Evolutionary conservation across 768 basidiomycete species (phyloP).

Genomic region (Boletus subcaerulescens): DNA sequence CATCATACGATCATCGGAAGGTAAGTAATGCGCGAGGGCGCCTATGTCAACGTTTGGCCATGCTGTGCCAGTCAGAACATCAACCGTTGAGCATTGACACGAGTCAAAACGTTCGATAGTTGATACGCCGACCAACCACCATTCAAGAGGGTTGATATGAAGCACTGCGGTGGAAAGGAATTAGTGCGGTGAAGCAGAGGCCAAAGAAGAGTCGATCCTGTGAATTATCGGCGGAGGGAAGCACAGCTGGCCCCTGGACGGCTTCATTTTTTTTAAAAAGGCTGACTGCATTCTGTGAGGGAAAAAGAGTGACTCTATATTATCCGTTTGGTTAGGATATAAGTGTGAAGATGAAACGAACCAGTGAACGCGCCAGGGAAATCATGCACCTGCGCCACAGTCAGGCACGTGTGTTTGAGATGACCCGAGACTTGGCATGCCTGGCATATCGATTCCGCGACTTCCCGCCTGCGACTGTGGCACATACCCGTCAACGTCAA

Average conservation of each 20-base stretch:
- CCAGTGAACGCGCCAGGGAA: neutral
- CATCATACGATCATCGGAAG: constrained; percentile 7
- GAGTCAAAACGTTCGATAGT: neutral
- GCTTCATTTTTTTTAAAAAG: constrained; percentile 8
- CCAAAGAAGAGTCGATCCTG: constrained; percentile 1
- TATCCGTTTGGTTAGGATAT: neutral
- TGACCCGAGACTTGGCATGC: constrained; percentile 4
- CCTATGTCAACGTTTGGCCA: constrained; percentile 4
- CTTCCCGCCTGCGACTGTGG: neutral
- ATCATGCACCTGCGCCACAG: neutral
- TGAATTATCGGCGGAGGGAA: constrained; percentile 16
- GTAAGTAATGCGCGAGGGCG: neutral
- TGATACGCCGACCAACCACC: neutral
- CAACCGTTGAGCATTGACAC: neutral
- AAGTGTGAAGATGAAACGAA: constrained; percentile 10
- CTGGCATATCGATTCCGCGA: neutral
- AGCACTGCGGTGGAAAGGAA: neutral
- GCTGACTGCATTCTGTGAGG: constrained; percentile 2
- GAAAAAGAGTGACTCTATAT: neutral
- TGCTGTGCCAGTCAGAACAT: constrained; percentile 10
- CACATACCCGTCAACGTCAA: neutral
- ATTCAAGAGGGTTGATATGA: neutral
- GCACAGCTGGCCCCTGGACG: neutral
- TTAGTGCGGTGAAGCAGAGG: constrained; percentile 1
- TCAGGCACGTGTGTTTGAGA: constrained; percentile 16